Evolutionary conservation across 441 rosid genomes (phyloP).

Genomic region (Breynia disticha): DNA sequence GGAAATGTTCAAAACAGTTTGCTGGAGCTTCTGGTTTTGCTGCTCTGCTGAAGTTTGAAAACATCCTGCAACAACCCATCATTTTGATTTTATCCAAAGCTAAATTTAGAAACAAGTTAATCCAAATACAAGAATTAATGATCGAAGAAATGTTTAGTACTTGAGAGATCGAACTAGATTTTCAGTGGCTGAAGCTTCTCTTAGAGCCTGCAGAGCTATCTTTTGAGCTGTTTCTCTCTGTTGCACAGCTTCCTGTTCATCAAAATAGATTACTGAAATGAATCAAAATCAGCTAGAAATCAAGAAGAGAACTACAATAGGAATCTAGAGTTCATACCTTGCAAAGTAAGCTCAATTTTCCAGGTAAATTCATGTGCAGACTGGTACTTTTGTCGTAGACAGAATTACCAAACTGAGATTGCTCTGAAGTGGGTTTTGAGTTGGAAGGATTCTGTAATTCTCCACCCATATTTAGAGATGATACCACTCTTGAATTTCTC

Average conservation of each 20-base stretch:
- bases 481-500: constrained; percentile 23
- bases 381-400: constrained; percentile 19
- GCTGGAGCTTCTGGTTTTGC: constrained; percentile 75
- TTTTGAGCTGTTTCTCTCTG: constrained; percentile 77
- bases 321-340: constrained; percentile 34
- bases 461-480: constrained; percentile 27
- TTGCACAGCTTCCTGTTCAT: constrained; percentile 68
- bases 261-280: not conserved
- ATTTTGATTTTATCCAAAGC: not conserved
- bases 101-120: not conserved
- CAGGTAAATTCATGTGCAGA: constrained; percentile 37
- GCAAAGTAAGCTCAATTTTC: constrained; percentile 45
- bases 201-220: constrained; percentile 71
- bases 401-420: constrained; percentile 19
- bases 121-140: not conserved
- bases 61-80: constrained; percentile 30
- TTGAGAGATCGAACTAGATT: constrained; percentile 68
- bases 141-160: constrained; percentile 23
- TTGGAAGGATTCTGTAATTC: constrained; percentile 18
- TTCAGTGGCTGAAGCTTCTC: constrained; percentile 73
- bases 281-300: not conserved
- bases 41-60: constrained; percentile 56
- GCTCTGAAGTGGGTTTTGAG: constrained; percentile 18
- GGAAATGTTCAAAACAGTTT: constrained; percentile 51
- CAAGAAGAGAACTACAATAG: not conserved